Conservation (phyloP, 495 filamentous ascomycete species). For the Melanomma pulvis-pyrius region DNA sequence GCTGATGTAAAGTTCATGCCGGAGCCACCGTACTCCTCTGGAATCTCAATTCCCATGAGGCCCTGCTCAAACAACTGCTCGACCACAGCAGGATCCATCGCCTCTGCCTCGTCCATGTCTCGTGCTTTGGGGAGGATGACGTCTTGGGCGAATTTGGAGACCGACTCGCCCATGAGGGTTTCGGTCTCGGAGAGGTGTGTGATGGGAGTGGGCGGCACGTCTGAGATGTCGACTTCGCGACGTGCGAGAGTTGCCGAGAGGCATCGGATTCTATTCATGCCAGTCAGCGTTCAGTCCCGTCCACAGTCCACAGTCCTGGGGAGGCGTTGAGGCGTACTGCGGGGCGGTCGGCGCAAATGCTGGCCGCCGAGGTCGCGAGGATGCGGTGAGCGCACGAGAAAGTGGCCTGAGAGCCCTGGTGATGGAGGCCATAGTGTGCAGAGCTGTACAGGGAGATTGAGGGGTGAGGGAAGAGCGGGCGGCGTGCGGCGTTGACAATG, state of each 20-base stretch:
- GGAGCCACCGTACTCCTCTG: slow-evolving; percentile 92
- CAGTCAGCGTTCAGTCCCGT: slow-evolving; percentile 19
- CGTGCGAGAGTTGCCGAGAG: slow-evolving; percentile 71
- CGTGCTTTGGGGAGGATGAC: slow-evolving; percentile 88
- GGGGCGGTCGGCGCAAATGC: slow-evolving; percentile 41
- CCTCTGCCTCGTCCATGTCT: slow-evolving; percentile 96
- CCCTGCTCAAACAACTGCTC: slow-evolving; percentile 97
- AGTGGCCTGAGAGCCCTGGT: slow-evolving; percentile 68
- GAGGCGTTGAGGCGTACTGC: slow-evolving; percentile 32
- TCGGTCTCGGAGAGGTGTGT: slow-evolving; percentile 91
- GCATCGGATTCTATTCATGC: slow-evolving; percentile 57
- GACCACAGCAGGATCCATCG: slow-evolving; percentile 85
- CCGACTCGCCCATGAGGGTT: slow-evolving; percentile 80
- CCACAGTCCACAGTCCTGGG: background rate
- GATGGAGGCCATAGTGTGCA: slow-evolving; percentile 67
- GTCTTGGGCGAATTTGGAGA: slow-evolving; percentile 87
- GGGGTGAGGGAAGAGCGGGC: background rate
- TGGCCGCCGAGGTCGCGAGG: slow-evolving; percentile 52
- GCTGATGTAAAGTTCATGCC: slow-evolving; percentile 99
- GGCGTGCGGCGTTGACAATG: background rate
- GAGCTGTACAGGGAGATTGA: background rate
- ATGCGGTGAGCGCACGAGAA: slow-evolving; percentile 58
- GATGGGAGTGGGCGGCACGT: slow-evolving; percentile 87
- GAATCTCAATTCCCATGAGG: slow-evolving; percentile 95
- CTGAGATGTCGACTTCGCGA: slow-evolving; percentile 62